These are phyloP conservation scores for Triticum timopheevii DNA, from an alignment of 176 grass and related monocot species.

Conservation along the genomic window DNA sequence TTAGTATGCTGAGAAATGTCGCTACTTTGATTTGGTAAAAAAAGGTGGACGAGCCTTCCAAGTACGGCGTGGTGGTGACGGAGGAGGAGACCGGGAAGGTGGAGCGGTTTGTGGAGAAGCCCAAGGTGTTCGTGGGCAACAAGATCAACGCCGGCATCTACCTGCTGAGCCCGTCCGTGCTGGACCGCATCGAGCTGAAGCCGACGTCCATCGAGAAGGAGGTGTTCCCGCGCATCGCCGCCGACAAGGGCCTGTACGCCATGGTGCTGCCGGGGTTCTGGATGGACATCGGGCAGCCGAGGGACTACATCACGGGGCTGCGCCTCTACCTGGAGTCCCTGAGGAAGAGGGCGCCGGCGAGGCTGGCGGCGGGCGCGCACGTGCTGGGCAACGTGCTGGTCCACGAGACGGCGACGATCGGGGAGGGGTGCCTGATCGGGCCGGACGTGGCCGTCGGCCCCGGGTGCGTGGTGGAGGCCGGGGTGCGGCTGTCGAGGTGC, in stretches of 20 bases:
- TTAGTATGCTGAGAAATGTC: background rate
- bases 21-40: background rate
- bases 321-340: slow-evolving; percentile 81
- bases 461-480: slow-evolving; percentile 75
- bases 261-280: slow-evolving; percentile 84
- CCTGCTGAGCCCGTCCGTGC: slow-evolving; percentile 70
- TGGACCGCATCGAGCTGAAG: slow-evolving; percentile 75
- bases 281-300: slow-evolving; percentile 94
- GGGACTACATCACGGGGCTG: slow-evolving; percentile 89
- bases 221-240: slow-evolving; percentile 72
- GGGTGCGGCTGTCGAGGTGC: slow-evolving; percentile 77
- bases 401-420: slow-evolving; percentile 68
- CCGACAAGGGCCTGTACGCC: slow-evolving; percentile 54
- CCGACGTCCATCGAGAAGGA: slow-evolving; percentile 93
- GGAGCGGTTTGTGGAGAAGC: slow-evolving; percentile 89
- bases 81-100: slow-evolving; percentile 77
- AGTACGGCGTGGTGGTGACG: slow-evolving; percentile 84
- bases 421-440: slow-evolving; percentile 78
- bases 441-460: slow-evolving; percentile 73
- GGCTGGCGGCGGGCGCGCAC: slow-evolving; percentile 58
- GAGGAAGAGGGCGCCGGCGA: slow-evolving; percentile 52
- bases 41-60: slow-evolving; percentile 83
- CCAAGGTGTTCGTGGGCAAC: slow-evolving; percentile 86
- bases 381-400: slow-evolving; percentile 83
- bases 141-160: slow-evolving; percentile 96